Percentiles rank a stretch among this genome's conserved stretches.
These are phyloP conservation scores for Malus hybrid DNA, from an alignment of 331 rosid genomes.

Conservation along the genomic window DNA sequence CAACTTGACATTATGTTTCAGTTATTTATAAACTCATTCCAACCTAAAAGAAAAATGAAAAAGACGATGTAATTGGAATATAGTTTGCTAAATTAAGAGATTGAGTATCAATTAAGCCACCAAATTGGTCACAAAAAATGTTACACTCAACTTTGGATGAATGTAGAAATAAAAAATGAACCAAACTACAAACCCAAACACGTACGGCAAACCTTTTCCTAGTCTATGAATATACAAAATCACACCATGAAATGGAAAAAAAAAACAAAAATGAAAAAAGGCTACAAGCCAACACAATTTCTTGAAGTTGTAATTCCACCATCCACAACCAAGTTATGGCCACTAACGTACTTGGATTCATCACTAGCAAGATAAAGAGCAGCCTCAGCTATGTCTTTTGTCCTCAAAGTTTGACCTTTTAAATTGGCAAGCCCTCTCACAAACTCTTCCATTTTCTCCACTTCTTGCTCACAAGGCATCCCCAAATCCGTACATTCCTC, in stretches of 20 bases:
- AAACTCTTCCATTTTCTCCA: slow-evolving; percentile 73
- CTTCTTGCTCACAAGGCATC: slow-evolving; percentile 41
- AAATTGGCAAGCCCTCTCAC: slow-evolving; percentile 70
- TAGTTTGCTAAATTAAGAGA: neutral
- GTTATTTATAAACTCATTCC: neutral
- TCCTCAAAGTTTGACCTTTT: slow-evolving; percentile 59
- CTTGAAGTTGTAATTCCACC: slow-evolving; percentile 80
- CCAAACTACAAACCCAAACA: neutral
- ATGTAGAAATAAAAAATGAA: neutral
- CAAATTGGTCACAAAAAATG: neutral
- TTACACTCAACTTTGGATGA: neutral
- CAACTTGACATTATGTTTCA: too few species aligned
- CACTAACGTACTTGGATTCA: slow-evolving; percentile 84
- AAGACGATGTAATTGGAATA: too few species aligned
- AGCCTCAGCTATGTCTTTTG: slow-evolving; percentile 80
- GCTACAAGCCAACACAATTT: slow-evolving; percentile 61
- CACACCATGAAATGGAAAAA: neutral
- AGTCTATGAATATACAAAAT: neutral
- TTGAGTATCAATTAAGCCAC: neutral
- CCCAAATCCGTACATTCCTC: slow-evolving; percentile 32
- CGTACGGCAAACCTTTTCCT: neutral
- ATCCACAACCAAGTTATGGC: slow-evolving; percentile 89
- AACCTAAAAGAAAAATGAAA: too few species aligned
- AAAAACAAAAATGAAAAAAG: neutral
- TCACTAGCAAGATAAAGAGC: slow-evolving; percentile 88